Percentiles rank a stretch among this genome's conserved stretches.
Evolutionary conservation across 2,329 filamentous ascomycete species (phyloP).

Genomic region (Fusarium duplospermum): DNA sequence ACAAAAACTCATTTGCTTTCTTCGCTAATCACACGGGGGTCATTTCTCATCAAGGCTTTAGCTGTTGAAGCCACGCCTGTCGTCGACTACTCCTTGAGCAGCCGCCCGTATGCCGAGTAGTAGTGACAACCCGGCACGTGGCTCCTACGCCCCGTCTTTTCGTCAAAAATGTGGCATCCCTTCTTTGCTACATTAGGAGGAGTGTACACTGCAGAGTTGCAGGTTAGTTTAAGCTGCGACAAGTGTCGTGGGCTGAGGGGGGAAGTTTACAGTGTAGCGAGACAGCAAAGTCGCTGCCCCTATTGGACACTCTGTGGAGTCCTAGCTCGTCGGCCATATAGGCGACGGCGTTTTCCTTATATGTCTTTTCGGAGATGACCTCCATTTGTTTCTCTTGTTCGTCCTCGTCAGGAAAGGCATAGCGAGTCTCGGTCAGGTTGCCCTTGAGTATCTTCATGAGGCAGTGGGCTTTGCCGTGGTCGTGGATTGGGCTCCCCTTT

Average conservation of each 20-base stretch:
- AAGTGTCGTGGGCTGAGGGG: constrained; percentile 42
- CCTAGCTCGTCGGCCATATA: constrained; percentile 95
- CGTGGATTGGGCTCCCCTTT: constrained; percentile 86
- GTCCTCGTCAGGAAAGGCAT: constrained; percentile 72
- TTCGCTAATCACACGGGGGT: constrained; percentile 35
- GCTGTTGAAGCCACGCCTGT: constrained; percentile 8
- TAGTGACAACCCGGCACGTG: constrained; percentile 78
- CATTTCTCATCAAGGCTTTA: constrained; percentile 35
- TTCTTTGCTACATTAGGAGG: constrained; percentile 88
- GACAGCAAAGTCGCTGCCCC: constrained; percentile 79
- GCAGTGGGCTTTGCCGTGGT: constrained; percentile 90
- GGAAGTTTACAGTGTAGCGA: constrained; percentile 76
- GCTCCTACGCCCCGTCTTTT: constrained; percentile 77
- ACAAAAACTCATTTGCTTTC: constrained; percentile 8
- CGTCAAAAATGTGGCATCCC: constrained; percentile 86
- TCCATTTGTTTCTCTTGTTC: constrained; percentile 66
- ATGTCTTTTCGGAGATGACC: constrained; percentile 74
- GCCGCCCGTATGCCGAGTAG: constrained; percentile 72
- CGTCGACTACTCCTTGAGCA: constrained; percentile 52
- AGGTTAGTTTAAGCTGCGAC: constrained; percentile 46
- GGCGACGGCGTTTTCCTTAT: constrained; percentile 78
- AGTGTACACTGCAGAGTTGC: constrained; percentile 72
- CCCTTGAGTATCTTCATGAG: constrained; percentile 91
- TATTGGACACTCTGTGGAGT: constrained; percentile 84
- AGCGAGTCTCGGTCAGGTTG: constrained; percentile 82